Evolutionary conservation across 2,329 filamentous ascomycete genomes (phyloP).

Genomic region (Cucurbitaria berberidis): DNA sequence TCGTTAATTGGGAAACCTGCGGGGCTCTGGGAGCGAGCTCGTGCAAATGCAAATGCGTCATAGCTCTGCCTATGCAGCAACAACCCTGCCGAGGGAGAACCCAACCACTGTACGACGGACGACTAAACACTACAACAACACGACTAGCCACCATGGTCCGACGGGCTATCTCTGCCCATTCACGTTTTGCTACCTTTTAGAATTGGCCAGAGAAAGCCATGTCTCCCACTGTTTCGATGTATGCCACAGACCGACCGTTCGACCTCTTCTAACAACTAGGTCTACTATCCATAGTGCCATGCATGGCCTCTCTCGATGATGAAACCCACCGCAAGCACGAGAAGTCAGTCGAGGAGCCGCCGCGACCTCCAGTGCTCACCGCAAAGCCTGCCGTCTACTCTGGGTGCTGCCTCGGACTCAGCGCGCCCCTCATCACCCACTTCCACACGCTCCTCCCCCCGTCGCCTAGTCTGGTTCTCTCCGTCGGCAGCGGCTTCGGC

Average conservation of each 20-base stretch:
- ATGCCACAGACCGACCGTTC: background rate
- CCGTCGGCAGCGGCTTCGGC: constrained; percentile 59
- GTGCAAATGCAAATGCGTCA: constrained; percentile 18
- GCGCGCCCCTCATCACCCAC: constrained; percentile 34
- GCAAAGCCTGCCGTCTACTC: constrained; percentile 31
- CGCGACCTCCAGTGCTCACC: constrained; percentile 23
- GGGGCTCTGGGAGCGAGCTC: constrained; percentile 2
- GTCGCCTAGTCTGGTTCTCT: constrained; percentile 40
- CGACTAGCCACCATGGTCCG: background rate
- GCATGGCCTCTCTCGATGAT: background rate
- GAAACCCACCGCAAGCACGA: background rate
- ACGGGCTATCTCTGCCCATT: too few relatives aligned
- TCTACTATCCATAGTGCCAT: background rate
- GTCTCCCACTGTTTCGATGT: background rate
- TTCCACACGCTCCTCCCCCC: constrained; percentile 32
- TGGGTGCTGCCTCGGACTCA: constrained; percentile 48
- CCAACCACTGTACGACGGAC: too few relatives aligned
- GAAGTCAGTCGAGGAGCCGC: background rate
- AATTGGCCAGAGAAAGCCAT: background rate
- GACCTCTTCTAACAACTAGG: background rate
- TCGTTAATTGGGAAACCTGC: constrained; percentile 9
- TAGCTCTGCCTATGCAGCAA: constrained; percentile 21
- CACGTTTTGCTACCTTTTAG: background rate
- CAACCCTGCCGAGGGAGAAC: background rate
- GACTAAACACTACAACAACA: background rate